Percentiles rank a stretch among this genome's conserved stretches.
phyloP scores from a whole-genome alignment of 345 rosid genomes.

The Eucalyptus regnans region DNA sequence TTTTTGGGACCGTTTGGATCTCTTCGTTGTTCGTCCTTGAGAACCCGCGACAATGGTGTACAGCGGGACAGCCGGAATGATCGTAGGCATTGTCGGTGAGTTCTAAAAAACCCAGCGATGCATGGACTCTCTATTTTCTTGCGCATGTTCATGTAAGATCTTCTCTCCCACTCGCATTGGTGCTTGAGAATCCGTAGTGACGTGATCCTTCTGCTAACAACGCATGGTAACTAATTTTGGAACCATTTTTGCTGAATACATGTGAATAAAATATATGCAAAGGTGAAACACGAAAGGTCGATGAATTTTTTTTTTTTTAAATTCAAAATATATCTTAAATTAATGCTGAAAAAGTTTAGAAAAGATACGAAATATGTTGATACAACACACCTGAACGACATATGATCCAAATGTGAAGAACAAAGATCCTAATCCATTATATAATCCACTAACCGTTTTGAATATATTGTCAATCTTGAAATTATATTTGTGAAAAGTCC shows the following conservation, averaged over 20 bases:
- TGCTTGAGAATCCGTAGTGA: neutral
- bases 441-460: too few species aligned
- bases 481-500: neutral
- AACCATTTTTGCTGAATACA: neutral
- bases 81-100: conserved; percentile 53
- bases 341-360: too few species aligned
- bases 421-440: too few species aligned
- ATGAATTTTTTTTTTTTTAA: too few species aligned
- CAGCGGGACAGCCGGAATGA: conserved; percentile 9
- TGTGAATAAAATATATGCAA: too few species aligned
- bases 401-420: too few species aligned
- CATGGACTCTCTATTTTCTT: neutral
- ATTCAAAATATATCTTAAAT: too few species aligned
- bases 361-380: too few species aligned
- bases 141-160: neutral
- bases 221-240: neutral
- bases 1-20: neutral
- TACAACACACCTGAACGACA: too few species aligned
- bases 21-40: neutral
- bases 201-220: neutral
- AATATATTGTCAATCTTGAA: too few species aligned
- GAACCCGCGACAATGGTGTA: conserved; percentile 3
- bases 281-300: too few species aligned
- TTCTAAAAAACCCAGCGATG: neutral
- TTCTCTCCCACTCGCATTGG: neutral